Percentiles rank a stretch among this genome's conserved stretches.
These are phyloP conservation scores for Populus alba DNA, from an alignment of 345 rosid genomes.

Conservation along the genomic window DNA sequence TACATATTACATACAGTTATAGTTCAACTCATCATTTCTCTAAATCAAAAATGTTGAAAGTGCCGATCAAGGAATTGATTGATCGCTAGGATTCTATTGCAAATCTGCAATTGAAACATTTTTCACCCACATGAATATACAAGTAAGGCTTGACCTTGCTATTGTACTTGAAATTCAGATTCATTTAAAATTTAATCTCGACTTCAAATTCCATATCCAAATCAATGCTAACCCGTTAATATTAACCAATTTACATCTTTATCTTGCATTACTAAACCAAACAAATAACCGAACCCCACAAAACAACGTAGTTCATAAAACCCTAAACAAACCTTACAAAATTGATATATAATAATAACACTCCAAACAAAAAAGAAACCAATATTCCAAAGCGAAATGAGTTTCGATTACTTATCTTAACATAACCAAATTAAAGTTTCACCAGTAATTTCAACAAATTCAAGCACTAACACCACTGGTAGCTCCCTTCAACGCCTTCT, in stretches of 20 bases:
- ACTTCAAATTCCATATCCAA: background rate
- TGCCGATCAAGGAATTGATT: background rate
- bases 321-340: constrained; percentile 5
- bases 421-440: background rate
- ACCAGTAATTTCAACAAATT: constrained; percentile 14
- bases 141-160: no score
- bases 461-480: constrained; percentile 26
- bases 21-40: background rate
- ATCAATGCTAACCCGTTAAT: background rate
- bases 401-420: background rate
- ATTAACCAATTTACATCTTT: background rate
- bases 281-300: background rate
- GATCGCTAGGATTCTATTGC: background rate
- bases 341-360: background rate
- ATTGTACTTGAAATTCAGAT: no score
- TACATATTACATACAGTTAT: no score
- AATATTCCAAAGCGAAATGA: background rate
- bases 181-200: background rate
- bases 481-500: constrained; percentile 59
- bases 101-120: no score
- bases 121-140: no score
- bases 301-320: background rate
- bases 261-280: background rate
- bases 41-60: background rate
- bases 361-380: background rate